These are phyloP conservation scores for Phytopythium litorale DNA, from an alignment of 352 stramenopile genomes.

Conservation along the genomic window DNA sequence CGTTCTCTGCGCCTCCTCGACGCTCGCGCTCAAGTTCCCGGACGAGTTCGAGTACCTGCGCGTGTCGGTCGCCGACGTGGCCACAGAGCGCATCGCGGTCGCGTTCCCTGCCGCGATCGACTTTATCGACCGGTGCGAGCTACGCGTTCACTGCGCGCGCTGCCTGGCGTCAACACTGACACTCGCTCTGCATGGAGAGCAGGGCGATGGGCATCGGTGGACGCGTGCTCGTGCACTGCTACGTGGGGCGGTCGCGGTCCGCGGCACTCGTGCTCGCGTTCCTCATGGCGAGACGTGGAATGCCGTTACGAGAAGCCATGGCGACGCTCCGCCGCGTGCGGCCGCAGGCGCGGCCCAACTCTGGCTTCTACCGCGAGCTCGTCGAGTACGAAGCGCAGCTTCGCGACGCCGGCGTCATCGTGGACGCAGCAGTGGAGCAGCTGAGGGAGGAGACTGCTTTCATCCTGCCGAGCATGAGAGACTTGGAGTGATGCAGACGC, in stretches of 20 bases:
- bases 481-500: not conserved
- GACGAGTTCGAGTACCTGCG: conserved; percentile 51
- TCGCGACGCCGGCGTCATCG: conserved; percentile 1
- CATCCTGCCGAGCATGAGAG: not conserved
- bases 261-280: conserved; percentile 65
- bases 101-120: conserved; percentile 41
- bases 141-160: not conserved
- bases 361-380: conserved; percentile 57
- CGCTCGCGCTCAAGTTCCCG: conserved; percentile 39
- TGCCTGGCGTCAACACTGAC: too few species aligned
- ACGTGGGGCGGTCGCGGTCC: conserved; percentile 62
- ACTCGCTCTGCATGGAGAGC: not conserved
- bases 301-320: conserved; percentile 44
- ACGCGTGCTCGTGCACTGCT: conserved; percentile 78
- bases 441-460: not conserved
- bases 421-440: not conserved
- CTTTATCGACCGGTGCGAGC: conserved; percentile 64
- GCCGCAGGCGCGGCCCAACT: conserved; percentile 61
- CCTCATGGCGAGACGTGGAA: conserved; percentile 32
- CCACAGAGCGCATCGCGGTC: conserved; percentile 27
- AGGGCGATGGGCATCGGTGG: conserved; percentile 38
- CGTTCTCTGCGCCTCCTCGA: conserved; percentile 49
- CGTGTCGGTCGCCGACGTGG: conserved; percentile 45
- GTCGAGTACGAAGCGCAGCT: conserved; percentile 28
- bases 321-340: conserved; percentile 33